These are phyloP conservation scores for Phialophora tarda DNA, from an alignment of 2,329 filamentous ascomycete species.

Conservation along the genomic window DNA sequence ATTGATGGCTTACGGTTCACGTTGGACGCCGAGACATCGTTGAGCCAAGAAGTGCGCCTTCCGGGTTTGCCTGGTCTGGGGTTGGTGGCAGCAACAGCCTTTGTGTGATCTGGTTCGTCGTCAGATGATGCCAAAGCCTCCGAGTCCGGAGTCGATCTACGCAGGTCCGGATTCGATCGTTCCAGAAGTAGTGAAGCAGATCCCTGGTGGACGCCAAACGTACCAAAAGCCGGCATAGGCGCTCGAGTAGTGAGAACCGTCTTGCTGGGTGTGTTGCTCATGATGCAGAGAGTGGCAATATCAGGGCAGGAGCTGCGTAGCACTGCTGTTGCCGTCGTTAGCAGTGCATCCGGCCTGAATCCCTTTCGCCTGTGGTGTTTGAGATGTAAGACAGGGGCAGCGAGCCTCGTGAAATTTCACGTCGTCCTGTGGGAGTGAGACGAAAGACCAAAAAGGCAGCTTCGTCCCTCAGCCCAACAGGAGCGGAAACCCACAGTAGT, in stretches of 20 bases:
- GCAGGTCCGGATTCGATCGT: constrained; percentile 70
- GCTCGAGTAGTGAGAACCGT: constrained; percentile 32
- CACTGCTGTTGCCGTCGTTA: constrained; percentile 18
- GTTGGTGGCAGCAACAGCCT: constrained; percentile 51
- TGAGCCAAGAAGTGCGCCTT: constrained; percentile 82
- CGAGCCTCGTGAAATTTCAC: not conserved
- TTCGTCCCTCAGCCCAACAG: not conserved
- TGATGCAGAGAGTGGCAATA: constrained; percentile 23
- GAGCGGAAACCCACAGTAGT: not conserved
- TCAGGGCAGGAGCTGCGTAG: constrained; percentile 5
- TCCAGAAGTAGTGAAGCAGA: constrained; percentile 72
- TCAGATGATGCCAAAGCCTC: constrained; percentile 93
- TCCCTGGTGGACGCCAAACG: constrained; percentile 48
- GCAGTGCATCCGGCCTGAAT: not conserved
- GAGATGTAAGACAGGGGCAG: not conserved
- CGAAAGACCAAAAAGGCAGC: not conserved
- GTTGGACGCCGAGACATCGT: constrained; percentile 72
- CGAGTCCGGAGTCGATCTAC: constrained; percentile 89
- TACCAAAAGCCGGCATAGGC: constrained; percentile 39
- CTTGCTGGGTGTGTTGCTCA: constrained; percentile 34
- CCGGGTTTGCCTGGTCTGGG: constrained; percentile 65
- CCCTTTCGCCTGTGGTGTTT: not conserved
- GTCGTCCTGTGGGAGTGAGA: not conserved
- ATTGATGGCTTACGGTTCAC: constrained; percentile 75
- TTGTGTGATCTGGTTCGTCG: constrained; percentile 75